A percentile compares a stretch with the other conserved stretches of the same genome.
phyloP scores from a whole-genome alignment of 2,329 filamentous ascomycete genomes.

The Colletotrichum tamarilloi region DNA sequence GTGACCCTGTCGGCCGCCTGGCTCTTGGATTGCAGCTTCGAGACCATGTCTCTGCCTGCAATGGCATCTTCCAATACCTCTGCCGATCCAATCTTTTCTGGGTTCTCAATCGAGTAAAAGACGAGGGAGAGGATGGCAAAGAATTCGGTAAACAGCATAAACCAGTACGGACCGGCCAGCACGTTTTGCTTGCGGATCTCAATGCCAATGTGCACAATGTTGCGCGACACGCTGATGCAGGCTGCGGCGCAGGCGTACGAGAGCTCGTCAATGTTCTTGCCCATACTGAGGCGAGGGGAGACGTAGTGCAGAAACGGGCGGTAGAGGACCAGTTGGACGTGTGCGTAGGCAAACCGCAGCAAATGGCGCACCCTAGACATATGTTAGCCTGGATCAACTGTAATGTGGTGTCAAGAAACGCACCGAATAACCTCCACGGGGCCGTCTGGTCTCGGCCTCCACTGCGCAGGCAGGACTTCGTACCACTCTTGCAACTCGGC shows the following conservation, averaged over 20 bases:
- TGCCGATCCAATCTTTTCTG: conserved; percentile 76
- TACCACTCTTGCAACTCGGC: conserved; percentile 72
- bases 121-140: conserved; percentile 83
- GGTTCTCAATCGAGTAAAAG: conserved; percentile 85
- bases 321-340: conserved; percentile 86
- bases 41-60: conserved; percentile 85
- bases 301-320: conserved; percentile 87
- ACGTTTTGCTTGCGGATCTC: conserved; percentile 81
- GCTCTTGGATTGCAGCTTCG: conserved; percentile 82
- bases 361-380: conserved; percentile 73
- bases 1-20: conserved; percentile 91
- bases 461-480: conserved; percentile 75
- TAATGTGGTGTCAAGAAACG: conserved; percentile 43
- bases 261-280: conserved; percentile 75
- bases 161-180: conserved; percentile 87
- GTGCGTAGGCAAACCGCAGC: conserved; percentile 82
- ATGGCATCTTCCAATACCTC: conserved; percentile 88
- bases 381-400: not conserved
- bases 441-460: conserved; percentile 83
- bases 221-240: conserved; percentile 71
- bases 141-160: conserved; percentile 86
- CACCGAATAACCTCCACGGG: conserved; percentile 81
- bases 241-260: conserved; percentile 79
- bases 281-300: conserved; percentile 69
- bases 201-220: conserved; percentile 83